Base-by-base conservation (phyloP, 2,329 filamentous ascomycete species). In the Ceratocystis alfenasii region DNA sequence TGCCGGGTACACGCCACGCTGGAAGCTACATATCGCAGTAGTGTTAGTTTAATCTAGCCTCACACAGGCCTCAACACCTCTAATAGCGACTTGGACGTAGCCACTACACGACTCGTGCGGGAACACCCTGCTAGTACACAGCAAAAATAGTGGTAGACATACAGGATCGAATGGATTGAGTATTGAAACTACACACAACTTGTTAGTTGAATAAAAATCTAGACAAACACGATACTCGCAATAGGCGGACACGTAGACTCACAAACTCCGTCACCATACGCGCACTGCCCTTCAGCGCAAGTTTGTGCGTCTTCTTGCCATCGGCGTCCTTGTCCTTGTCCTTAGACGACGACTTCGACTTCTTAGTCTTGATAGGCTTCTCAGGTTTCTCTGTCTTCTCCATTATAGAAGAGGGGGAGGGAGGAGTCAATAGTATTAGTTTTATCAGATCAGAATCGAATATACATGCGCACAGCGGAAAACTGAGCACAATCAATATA, bases 261-360 rank as follows among this genome's bases (percentile, higher is more conserved):
- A 95, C 91, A 76, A 99, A 99, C 79, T 99, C 94, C 57, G 93
- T 89, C 67, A 97, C 91, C 46, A 95, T 83, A 77, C 93, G 95
- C 48, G 90, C 85, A 71, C 78, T 83, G 77, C 88, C 90, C 76
- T 91, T 93, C 69, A 96, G 81, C 46, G 92, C 89, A 69, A 99
- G 84, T 81, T 96, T 97, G 80, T 99, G 94, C 68, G 91, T 86
- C 77, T 96, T 96, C 71, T 90, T 89, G 73, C 91, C 91, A 72
- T 86, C 83, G 75, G 84, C 85, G 62, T 80, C 77, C 64, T 75
- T 75, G 60, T 70, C 67, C 55, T 67, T 60, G 36, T 59, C 41
- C 48, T 44, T 61, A 10, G 65, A 67, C 36, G 66, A 64, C 41
- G 63, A 62, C 46, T 64, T 53, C 20, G 41, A 30, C 62, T 67